Percentiles rank a stretch among this genome's conserved stretches.
phyloP scores from a whole-genome alignment of 164 flowering plant genomes.

The Magnolia changhungtana region DNA sequence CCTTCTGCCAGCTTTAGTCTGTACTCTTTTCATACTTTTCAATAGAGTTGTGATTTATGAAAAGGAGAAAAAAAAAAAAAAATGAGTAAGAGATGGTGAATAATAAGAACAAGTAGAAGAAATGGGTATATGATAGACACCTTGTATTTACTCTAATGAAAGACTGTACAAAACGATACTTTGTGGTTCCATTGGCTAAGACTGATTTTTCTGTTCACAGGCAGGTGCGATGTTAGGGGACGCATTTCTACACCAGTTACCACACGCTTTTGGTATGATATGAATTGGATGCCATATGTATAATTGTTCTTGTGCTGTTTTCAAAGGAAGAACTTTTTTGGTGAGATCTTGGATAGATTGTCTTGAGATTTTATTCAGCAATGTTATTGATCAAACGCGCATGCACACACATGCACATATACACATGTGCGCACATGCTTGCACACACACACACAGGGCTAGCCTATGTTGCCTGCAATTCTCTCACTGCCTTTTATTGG shows the following conservation, averaged over 20 bases:
- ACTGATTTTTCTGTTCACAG: conserved; percentile 39
- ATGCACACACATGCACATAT: no score
- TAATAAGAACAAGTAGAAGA: neutral
- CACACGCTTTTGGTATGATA: conserved; percentile 91
- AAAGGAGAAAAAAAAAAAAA: neutral
- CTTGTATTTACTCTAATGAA: neutral
- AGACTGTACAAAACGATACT: neutral
- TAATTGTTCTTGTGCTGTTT: conserved; percentile 7
- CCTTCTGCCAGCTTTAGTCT: no score
- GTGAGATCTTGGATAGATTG: neutral
- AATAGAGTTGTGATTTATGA: no score
- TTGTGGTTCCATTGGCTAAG: neutral
- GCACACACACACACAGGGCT: neutral
- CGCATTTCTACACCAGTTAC: conserved; percentile 98
- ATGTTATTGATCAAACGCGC: neutral
- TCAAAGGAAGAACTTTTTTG: neutral
- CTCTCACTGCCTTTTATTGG: neutral
- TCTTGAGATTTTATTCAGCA: neutral
- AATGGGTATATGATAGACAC: neutral
- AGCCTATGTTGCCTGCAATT: neutral
- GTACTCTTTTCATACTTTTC: no score
- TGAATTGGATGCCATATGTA: conserved; percentile 8
- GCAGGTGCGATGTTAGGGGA: conserved; percentile 99
- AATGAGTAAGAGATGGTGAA: neutral
- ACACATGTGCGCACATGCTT: no score